Evolutionary conservation across 495 filamentous ascomycete species (phyloP), one percentile per base, ranked within the genome.

Genomic region (Lasiosphaeria hispida): DNA sequence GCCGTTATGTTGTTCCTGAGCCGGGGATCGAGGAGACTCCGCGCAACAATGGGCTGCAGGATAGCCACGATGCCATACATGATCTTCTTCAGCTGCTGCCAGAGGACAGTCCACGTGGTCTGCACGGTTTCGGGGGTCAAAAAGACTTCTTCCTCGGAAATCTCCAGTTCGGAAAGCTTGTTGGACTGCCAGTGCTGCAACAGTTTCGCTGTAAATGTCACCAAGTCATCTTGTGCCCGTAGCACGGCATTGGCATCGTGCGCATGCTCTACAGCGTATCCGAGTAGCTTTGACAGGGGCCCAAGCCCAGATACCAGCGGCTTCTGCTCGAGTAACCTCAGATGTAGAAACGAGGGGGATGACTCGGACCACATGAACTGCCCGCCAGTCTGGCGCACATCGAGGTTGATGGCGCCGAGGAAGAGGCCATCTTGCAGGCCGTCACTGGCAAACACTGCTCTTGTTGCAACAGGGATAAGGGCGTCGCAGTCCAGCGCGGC

Each of bases 351-450:
- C 0, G 86, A 88, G 0, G 75, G 62, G 7, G 87, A 87, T 11
- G 72, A 76, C 51, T 80, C 69, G 13, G 83, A 72, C 92, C 92
- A 96, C 39, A 81, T 77, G 61, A 96, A 87, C 59, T 83, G 84
- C 49, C 83, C 83, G 30, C 82, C 83, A 1, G 76, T 64, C 64
- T 87, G 79, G 30, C 82, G 76, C 50, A 96, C 77, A 69, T 96
- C 92, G 30, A 83, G 72, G 63, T 93, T 87, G 53, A 96, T 86
- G 0, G 84, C 79, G 3, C 82, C 84, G 14, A 98, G 73, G 58
- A 97, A 94, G 43, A 92, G 88, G 1, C 88, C 93, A 36, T 87
- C 83, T 55, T 92, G 84, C 23, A 96, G 84, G 1, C 94, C 92
- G 60, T 96, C 89, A 0, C 69, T 73, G 11, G 69, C 76, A 23